A percentile compares a stretch with the other conserved stretches of the same genome.
phyloP scores from a whole-genome alignment of 176 grass and related monocot genomes.

The Phyllostachys edulis region DNA sequence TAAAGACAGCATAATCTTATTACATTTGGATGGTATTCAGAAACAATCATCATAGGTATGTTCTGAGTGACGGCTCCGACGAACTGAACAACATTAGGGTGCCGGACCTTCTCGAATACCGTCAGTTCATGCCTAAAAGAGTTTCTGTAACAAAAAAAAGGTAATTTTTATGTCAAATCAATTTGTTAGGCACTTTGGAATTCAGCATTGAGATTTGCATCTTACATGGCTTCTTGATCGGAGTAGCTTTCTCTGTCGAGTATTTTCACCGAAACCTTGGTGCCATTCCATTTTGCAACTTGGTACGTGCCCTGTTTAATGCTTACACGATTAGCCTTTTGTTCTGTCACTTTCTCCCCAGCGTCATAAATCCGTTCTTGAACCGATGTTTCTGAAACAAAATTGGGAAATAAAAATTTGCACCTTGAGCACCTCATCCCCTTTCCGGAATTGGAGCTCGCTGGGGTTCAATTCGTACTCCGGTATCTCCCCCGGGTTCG shows the following conservation, averaged over 20 bases:
- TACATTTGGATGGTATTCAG: slow-evolving; percentile 74
- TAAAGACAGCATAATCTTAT: not conserved
- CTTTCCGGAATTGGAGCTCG: slow-evolving; percentile 80
- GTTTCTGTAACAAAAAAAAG: slow-evolving; percentile 49
- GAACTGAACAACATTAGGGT: slow-evolving; percentile 88
- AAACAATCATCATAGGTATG: slow-evolving; percentile 98
- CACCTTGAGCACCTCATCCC: slow-evolving; percentile 75
- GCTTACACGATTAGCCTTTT: not conserved
- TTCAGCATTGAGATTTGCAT: not conserved
- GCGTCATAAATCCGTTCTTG: not conserved
- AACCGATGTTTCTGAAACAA: not conserved
- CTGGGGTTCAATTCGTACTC: slow-evolving; percentile 87
- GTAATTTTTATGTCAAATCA: not conserved
- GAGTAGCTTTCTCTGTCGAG: slow-evolving; percentile 84
- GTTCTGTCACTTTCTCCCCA: not conserved
- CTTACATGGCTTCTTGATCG: slow-evolving; percentile 71
- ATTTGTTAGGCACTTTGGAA: not conserved
- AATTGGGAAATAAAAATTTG: not conserved
- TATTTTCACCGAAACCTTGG: slow-evolving; percentile 89
- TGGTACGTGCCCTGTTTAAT: slow-evolving; percentile 68
- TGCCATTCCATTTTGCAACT: slow-evolving; percentile 96
- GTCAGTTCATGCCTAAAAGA: slow-evolving; percentile 81
- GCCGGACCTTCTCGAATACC: slow-evolving; percentile 78
- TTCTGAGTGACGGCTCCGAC: slow-evolving; percentile 90
- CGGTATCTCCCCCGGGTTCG: slow-evolving; percentile 60